A percentile compares a stretch with the other conserved stretches of the same genome.
phyloP scores from a whole-genome alignment of 208 protist species.

The Wallacemonas sp. region DNA sequence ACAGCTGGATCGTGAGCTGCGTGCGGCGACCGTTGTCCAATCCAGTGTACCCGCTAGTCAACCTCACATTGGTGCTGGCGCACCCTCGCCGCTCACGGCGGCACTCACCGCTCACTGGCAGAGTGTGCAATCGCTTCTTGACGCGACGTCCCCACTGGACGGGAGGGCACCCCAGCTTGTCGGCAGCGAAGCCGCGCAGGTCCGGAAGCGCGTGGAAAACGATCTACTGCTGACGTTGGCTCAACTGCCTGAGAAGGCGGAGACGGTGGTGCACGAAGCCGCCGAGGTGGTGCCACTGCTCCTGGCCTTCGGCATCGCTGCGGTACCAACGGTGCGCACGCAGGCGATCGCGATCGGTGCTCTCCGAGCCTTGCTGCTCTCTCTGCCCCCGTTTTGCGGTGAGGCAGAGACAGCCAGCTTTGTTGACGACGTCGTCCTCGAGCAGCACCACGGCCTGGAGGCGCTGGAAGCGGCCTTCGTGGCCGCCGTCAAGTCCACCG shows the following conservation, averaged over 20 bases:
- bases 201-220: slow-evolving; percentile 17
- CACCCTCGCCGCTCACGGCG: slow-evolving; percentile 24
- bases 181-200: not conserved
- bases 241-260: slow-evolving; percentile 19
- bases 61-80: too few relatives aligned
- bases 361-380: slow-evolving; percentile 34
- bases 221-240: slow-evolving; percentile 38
- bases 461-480: slow-evolving; percentile 26
- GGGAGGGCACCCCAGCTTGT: not conserved
- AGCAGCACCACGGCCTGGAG: slow-evolving; percentile 45
- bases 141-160: not conserved
- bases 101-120: slow-evolving; percentile 56
- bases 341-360: slow-evolving; percentile 57
- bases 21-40: too few relatives aligned
- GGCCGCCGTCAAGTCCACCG: slow-evolving; percentile 3
- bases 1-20: not conserved
- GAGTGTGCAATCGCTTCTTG: slow-evolving; percentile 21
- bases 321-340: slow-evolving; percentile 53
- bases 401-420: slow-evolving; percentile 19
- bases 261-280: slow-evolving; percentile 40
- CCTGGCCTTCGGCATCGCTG: slow-evolving; percentile 55
- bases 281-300: slow-evolving; percentile 51
- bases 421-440: slow-evolving; percentile 39
- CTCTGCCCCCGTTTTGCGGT: slow-evolving; percentile 29
- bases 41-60: too few relatives aligned